Percentiles rank a stretch among this genome's conserved stretches.
phyloP scores from a whole-genome alignment of 2,329 filamentous ascomycete species.

The Ophiostoma sp. region DNA sequence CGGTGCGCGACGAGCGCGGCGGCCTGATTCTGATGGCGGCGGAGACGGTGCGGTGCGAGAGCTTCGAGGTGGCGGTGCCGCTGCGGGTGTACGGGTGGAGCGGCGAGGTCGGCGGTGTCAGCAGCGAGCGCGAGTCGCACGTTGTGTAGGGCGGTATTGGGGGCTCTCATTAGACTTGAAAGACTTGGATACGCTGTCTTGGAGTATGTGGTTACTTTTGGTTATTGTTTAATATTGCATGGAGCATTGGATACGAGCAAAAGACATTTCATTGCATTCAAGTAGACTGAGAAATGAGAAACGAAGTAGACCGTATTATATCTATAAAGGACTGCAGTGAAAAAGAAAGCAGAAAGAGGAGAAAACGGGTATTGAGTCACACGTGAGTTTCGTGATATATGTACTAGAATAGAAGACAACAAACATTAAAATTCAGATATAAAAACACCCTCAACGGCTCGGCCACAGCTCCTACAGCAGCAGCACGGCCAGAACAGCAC shows the following conservation, averaged over 20 bases:
- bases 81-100: constrained; percentile 71
- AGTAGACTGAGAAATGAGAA: not conserved
- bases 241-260: not conserved
- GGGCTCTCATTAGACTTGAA: not conserved
- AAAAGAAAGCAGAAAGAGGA: not conserved
- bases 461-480: not conserved
- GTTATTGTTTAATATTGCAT: not conserved
- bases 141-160: constrained; percentile 7
- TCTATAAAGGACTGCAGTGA: not conserved
- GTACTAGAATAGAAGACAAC: not conserved
- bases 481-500: not conserved
- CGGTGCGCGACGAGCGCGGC: constrained; percentile 73
- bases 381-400: not conserved
- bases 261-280: not conserved
- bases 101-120: constrained; percentile 29
- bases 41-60: constrained; percentile 76
- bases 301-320: not conserved
- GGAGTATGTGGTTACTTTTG: not conserved
- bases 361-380: not conserved
- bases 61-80: constrained; percentile 83
- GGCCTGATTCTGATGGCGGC: constrained; percentile 67
- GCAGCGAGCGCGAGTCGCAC: constrained; percentile 16
- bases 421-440: not conserved
- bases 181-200: not conserved
- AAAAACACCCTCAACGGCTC: not conserved